A percentile compares a stretch with the other conserved stretches of the same genome.
Conservation (phyloP, 768 basidiomycete genomes). For the Tricholoma saponaceum region DNA sequence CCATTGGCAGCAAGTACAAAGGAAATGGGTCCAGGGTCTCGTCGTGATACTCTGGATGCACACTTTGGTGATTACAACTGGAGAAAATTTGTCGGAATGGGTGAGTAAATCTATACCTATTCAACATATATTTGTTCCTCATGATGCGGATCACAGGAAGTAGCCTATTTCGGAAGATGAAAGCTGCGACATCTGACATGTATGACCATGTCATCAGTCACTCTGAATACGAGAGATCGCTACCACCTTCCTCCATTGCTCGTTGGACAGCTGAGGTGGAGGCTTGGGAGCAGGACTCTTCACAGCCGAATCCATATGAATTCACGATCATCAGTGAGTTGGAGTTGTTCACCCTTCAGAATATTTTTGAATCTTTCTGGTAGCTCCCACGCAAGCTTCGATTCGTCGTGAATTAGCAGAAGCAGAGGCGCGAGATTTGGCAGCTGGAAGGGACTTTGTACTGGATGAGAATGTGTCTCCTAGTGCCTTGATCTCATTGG, state of each 20-base stretch:
- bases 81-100: not conserved
- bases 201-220: slow-evolving; percentile 4
- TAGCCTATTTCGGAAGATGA: slow-evolving; percentile 6
- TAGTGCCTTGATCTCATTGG: slow-evolving; percentile 7
- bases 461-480: slow-evolving; percentile 8
- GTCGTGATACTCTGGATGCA: slow-evolving; percentile 23
- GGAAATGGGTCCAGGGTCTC: slow-evolving; percentile 30
- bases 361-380: not conserved
- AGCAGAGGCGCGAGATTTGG: slow-evolving; percentile 9
- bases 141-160: not conserved
- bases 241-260: not conserved
- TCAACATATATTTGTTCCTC: not conserved
- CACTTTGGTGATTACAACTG: slow-evolving; percentile 25
- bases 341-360: not conserved
- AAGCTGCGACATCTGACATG: slow-evolving; percentile 6
- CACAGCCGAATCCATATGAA: slow-evolving; percentile 6
- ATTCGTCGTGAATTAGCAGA: slow-evolving; percentile 4
- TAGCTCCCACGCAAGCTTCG: slow-evolving; percentile 6
- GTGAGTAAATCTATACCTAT: not conserved
- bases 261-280: slow-evolving; percentile 12
- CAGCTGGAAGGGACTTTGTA: slow-evolving; percentile 8
- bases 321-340: not conserved
- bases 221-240: slow-evolving; percentile 3
- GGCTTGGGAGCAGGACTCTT: slow-evolving; percentile 10
- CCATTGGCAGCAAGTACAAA: slow-evolving; percentile 19